Base-by-base conservation (phyloP, 441 rosid genomes). In the Jatropha podagrica region DNA sequence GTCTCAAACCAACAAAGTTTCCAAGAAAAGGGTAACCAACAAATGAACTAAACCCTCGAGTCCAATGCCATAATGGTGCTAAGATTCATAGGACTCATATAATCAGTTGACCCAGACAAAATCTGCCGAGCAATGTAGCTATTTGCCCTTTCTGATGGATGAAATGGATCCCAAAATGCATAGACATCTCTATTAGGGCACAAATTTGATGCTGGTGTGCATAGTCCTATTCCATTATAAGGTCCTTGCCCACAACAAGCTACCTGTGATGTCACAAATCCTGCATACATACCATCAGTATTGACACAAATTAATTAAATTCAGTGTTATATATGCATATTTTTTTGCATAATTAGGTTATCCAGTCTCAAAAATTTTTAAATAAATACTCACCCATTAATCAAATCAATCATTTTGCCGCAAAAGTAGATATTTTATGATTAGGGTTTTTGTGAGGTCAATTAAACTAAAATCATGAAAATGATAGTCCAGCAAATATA, bases 211-310 rank as follows among this genome's bases (percentile, higher is more conserved):
- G 79, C 77, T 4, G 77, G 68, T 27, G 91, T 85, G 80, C 91
- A 87, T 27, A 88, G 76, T 51, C 91, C 91, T 26, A 89, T 32
- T 11, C 93, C 93, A 78, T 85, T 87, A 80, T 82, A 86, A 0
- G 84, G 86, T 69, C 91, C 93, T 80, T 89, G 90, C 37, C 93
- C 91, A 71, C 90, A 87, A 18, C 93, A 87, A 37, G 93, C 93
- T 71, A 82, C 65, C 74, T 86, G 85, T 26, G 89, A 80, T 18
- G 91, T 85, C 51, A 76, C 78, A 79, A 89, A 88, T 55, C 93
- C 91, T 89, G 79, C 61, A 15, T 56, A 7, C 5, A 7, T 20
- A 7, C 27, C 61, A 20, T 4, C 27, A 20, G n/a, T 3, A 56
- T 56, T 56, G 27, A 56, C 0, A 7, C 8, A 48, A 12, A 48